These are phyloP conservation scores for Eucalyptus sp. DNA, from an alignment of 345 rosid genomes.

Conservation along the genomic window DNA sequence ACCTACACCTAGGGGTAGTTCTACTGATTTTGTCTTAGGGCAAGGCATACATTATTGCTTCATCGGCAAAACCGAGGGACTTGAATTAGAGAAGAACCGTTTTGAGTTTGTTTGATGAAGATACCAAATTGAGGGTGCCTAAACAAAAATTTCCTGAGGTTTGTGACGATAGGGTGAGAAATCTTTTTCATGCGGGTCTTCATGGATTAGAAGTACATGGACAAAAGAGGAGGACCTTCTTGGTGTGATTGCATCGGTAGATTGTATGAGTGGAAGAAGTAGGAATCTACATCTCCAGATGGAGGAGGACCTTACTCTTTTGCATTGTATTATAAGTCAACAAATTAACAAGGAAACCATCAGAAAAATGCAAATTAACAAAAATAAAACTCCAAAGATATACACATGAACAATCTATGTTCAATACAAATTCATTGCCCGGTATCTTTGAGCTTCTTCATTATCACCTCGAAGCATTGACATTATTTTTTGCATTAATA, in stretches of 20 bases:
- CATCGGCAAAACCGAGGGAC: slow-evolving; percentile 26
- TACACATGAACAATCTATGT: not conserved
- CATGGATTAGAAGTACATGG: slow-evolving; percentile 9
- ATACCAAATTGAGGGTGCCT: slow-evolving; percentile 1
- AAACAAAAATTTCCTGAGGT: slow-evolving; percentile 25
- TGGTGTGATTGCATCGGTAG: slow-evolving; percentile 34
- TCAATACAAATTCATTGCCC: not conserved
- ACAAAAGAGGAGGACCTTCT: slow-evolving; percentile 29
- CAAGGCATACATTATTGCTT: slow-evolving; percentile 31
- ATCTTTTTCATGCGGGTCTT: slow-evolving; percentile 7
- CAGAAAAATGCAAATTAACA: not conserved
- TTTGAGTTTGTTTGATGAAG: slow-evolving; percentile 20
- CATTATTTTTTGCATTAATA: not conserved
- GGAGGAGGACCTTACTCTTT: slow-evolving; percentile 28
- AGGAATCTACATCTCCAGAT: slow-evolving; percentile 31
- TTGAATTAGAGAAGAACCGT: slow-evolving; percentile 18
- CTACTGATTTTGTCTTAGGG: slow-evolving; percentile 60
- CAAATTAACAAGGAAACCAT: not conserved
- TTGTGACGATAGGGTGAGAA: slow-evolving; percentile 36
- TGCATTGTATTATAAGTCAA: slow-evolving; percentile 21
- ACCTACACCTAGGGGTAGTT: slow-evolving; percentile 18
- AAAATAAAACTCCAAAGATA: not conserved
- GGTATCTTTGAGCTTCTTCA: not conserved
- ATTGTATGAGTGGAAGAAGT: slow-evolving; percentile 21
- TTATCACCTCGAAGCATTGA: not conserved